phyloP scores from a whole-genome alignment of 1,284 basidiomycete genomes.

The Trichosporon coremiiforme region DNA sequence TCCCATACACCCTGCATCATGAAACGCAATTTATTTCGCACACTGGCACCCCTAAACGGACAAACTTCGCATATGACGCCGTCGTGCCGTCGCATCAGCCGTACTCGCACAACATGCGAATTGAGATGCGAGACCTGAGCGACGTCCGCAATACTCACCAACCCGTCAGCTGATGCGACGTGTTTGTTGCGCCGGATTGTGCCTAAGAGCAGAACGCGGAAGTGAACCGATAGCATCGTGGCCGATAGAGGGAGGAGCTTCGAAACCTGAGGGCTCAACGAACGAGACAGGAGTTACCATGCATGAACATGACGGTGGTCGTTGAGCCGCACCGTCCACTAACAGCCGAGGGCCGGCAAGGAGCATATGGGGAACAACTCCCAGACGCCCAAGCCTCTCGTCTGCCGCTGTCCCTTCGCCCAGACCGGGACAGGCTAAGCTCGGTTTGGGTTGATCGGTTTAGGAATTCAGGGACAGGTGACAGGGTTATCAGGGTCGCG shows the following conservation, averaged over 20 bases:
- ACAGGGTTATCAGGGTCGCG: background rate
- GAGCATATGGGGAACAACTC: too few species aligned
- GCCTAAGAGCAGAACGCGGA: background rate
- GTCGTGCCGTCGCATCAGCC: too few species aligned
- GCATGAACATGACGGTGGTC: background rate
- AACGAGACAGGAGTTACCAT: background rate
- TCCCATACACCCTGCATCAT: background rate
- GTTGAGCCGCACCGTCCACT: background rate
- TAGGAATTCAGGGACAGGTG: background rate
- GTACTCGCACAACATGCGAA: background rate
- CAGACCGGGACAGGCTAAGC: too few species aligned
- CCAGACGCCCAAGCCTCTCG: too few species aligned
- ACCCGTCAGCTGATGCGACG: too few species aligned
- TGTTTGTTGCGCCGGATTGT: background rate
- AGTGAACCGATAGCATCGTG: too few species aligned
- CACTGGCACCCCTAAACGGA: background rate
- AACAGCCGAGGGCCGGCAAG: background rate
- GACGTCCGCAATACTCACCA: too few species aligned
- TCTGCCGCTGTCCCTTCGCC: too few species aligned
- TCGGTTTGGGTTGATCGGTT: background rate
- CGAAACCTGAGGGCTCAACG: background rate
- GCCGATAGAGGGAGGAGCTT: background rate
- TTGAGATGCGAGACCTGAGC: background rate
- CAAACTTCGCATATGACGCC: background rate
- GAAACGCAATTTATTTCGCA: conserved; percentile 11